These are phyloP conservation scores for Entrophospora sp. DNA, from an alignment of 192 early-diverging fungal species.

Conservation along the genomic window DNA sequence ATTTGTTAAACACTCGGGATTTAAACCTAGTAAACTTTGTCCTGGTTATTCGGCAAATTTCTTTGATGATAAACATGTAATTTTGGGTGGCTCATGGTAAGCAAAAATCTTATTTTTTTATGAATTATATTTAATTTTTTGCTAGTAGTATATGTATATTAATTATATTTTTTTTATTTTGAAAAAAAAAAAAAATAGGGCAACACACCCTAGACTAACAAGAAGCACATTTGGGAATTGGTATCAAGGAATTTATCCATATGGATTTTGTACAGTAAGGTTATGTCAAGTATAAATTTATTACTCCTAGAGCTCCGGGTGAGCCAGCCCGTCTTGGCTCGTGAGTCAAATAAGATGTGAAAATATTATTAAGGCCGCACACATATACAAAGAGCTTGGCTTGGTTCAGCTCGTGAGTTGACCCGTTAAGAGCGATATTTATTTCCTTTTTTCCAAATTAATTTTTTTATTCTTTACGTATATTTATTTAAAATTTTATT, in stretches of 20 bases:
- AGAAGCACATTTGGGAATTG: slow-evolving; percentile 78
- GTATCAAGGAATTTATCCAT: slow-evolving; percentile 84
- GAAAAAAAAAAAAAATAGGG: too few relatives aligned
- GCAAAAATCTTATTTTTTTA: background rate
- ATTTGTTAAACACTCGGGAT: slow-evolving; percentile 53
- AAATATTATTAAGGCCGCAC: too few relatives aligned
- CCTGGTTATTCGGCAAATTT: slow-evolving; percentile 89
- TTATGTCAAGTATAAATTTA: slow-evolving; percentile 23
- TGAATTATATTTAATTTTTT: background rate
- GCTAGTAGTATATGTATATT: background rate
- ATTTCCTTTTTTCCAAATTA: too few relatives aligned
- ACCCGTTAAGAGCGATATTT: too few relatives aligned
- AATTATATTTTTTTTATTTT: background rate
- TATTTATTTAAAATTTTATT: too few relatives aligned
- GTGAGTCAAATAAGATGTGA: too few relatives aligned
- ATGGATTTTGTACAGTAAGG: slow-evolving; percentile 73
- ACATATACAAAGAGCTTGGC: too few relatives aligned
- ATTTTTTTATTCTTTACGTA: too few relatives aligned
- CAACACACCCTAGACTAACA: slow-evolving; percentile 70
- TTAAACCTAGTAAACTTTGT: slow-evolving; percentile 56
- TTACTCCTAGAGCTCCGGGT: background rate
- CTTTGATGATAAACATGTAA: slow-evolving; percentile 81
- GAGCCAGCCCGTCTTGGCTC: too few relatives aligned
- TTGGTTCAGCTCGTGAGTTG: too few relatives aligned
- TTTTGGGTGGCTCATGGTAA: slow-evolving; percentile 74